phyloP scores from a whole-genome alignment of 2,329 filamentous ascomycete species.

The Beauveria sp. region DNA sequence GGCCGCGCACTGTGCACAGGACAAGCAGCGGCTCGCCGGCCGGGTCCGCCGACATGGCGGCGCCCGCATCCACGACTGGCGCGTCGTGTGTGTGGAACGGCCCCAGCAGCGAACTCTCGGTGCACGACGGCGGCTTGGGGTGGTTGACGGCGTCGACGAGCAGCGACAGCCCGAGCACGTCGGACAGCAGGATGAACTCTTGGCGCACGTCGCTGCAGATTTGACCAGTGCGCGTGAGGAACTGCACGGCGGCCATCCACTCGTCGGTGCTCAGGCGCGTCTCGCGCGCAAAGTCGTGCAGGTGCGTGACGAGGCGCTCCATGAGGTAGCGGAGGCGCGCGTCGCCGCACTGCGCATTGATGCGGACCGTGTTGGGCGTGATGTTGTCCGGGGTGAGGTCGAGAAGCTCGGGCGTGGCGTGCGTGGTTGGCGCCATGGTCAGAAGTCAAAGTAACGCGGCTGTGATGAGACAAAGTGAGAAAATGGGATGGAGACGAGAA shows the following conservation, averaged over 20 bases:
- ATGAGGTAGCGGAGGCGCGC: conserved; percentile 59
- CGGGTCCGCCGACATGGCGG: conserved; percentile 54
- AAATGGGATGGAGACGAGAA: not conserved
- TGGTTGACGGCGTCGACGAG: conserved; percentile 72
- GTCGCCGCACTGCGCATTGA: conserved; percentile 60
- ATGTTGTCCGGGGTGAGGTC: conserved; percentile 69
- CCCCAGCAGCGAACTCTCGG: conserved; percentile 70
- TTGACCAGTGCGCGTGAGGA: conserved; percentile 61
- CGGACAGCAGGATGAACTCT: conserved; percentile 72
- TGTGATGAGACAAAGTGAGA: too few relatives aligned
- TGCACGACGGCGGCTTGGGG: conserved; percentile 59
- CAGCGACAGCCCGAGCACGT: conserved; percentile 65
- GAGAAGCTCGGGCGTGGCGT: not conserved
- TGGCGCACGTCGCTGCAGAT: conserved; percentile 61
- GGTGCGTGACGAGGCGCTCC: conserved; percentile 60
- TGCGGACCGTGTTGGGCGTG: conserved; percentile 60
- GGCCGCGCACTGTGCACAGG: conserved; percentile 58
- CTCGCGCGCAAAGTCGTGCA: conserved; percentile 71
- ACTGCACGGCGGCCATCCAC: conserved; percentile 64
- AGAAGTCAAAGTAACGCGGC: too few relatives aligned
- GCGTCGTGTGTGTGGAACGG: conserved; percentile 76
- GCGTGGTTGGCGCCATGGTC: not conserved
- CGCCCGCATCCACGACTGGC: conserved; percentile 41
- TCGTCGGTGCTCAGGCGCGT: conserved; percentile 64
- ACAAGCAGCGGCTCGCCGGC: conserved; percentile 60